phyloP scores from a whole-genome alignment of 2,329 filamentous ascomycete genomes.

The Emmonsiellopsis sp. region DNA sequence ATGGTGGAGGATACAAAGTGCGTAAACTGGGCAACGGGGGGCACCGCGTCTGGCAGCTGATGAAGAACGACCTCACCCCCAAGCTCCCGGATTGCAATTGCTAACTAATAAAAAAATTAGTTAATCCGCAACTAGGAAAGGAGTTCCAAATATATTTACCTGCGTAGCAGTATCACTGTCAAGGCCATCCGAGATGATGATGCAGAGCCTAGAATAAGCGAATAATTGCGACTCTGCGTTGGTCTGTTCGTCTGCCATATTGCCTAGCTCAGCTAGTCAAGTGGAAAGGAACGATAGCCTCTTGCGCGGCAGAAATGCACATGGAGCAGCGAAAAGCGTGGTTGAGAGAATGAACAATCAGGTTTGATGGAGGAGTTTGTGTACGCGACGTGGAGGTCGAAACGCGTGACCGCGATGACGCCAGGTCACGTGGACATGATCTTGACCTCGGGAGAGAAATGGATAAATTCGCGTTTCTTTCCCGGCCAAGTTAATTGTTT shows the following conservation, averaged over 20 bases:
- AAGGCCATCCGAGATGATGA: constrained; percentile 35
- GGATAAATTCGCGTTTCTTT: no score
- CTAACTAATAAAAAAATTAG: constrained; percentile 11
- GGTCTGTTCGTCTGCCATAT: constrained; percentile 18
- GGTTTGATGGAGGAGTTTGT: neutral
- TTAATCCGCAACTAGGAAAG: neutral
- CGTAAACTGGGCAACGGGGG: constrained; percentile 41
- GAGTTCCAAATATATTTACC: constrained; percentile 20
- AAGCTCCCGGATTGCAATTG: constrained; percentile 36
- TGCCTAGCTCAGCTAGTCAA: neutral
- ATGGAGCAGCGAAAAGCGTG: no score
- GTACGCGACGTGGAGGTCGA: neutral
- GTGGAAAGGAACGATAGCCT: neutral
- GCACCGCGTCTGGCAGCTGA: constrained; percentile 25
- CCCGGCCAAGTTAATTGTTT: no score
- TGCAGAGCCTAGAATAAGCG: constrained; percentile 36
- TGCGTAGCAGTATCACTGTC: constrained; percentile 29
- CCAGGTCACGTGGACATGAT: neutral
- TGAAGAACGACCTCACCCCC: constrained; percentile 40
- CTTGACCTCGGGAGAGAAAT: neutral
- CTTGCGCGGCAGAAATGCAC: no score
- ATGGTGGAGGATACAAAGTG: constrained; percentile 68
- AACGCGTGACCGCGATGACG: neutral
- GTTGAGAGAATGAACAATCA: no score
- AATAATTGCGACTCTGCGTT: constrained; percentile 29